phyloP scores from a whole-genome alignment of 1,284 basidiomycete species.

The Marasmius oreades region DNA sequence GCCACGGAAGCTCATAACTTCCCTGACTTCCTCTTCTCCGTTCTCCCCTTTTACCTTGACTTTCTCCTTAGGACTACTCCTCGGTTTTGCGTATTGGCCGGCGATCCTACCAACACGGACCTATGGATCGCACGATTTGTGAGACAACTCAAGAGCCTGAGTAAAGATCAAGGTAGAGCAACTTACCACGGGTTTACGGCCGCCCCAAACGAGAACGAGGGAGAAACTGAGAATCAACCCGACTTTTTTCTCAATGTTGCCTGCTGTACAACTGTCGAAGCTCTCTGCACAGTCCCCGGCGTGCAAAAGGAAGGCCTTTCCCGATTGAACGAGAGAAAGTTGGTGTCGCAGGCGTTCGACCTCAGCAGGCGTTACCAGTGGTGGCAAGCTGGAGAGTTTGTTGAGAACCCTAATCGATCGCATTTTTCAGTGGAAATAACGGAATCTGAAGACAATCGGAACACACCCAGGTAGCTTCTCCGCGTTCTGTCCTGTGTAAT shows the following conservation, averaged over 20 bases:
- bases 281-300: slow-evolving; percentile 97
- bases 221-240: slow-evolving; percentile 95
- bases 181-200: slow-evolving; percentile 81
- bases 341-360: slow-evolving; percentile 85
- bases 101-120: slow-evolving; percentile 90
- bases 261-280: slow-evolving; percentile 88
- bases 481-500: slow-evolving; percentile 42
- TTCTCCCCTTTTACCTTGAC: slow-evolving; percentile 62
- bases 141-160: neutral
- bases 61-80: slow-evolving; percentile 84
- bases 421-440: slow-evolving; percentile 10
- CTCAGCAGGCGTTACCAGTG: slow-evolving; percentile 87
- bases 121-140: slow-evolving; percentile 34
- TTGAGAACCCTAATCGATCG: slow-evolving; percentile 56
- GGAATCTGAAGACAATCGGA: neutral
- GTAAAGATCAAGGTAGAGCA: slow-evolving; percentile 10
- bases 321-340: slow-evolving; percentile 76
- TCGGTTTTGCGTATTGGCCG: slow-evolving; percentile 95
- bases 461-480: slow-evolving; percentile 42
- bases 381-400: slow-evolving; percentile 76
- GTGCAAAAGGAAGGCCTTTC: slow-evolving; percentile 91
- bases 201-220: slow-evolving; percentile 92
- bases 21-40: neutral
- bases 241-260: slow-evolving; percentile 92
- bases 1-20: slow-evolving; percentile 51